Evolutionary conservation across 2,329 filamentous ascomycete species (phyloP).

Genomic region (Alternaria novae-zelandiae): DNA sequence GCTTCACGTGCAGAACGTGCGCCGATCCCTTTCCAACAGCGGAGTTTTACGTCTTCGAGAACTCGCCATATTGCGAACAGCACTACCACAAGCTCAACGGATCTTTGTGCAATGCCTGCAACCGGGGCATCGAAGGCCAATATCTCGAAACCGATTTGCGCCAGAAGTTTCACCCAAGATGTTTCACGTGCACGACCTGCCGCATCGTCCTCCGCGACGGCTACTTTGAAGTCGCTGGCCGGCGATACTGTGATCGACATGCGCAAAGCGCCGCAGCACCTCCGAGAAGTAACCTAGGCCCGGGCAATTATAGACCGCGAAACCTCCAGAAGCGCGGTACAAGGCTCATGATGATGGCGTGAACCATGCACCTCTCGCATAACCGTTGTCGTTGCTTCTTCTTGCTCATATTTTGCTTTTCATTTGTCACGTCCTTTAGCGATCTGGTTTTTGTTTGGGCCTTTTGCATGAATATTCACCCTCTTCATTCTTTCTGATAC

Average conservation of each 20-base stretch:
- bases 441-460: constrained; percentile 7
- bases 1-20: constrained; percentile 91
- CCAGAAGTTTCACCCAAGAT: constrained; percentile 84
- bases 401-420: constrained; percentile 1
- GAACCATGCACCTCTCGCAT: constrained; percentile 13
- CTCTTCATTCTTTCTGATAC: constrained; percentile 26
- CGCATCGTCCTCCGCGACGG: constrained; percentile 76
- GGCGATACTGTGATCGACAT: constrained; percentile 85
- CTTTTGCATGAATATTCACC: constrained; percentile 21
- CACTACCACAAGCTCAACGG: constrained; percentile 94
- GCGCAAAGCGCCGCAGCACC: constrained; percentile 65
- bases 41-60: constrained; percentile 89
- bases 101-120: constrained; percentile 81
- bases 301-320: constrained; percentile 42
- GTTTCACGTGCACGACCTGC: constrained; percentile 85
- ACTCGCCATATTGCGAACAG: constrained; percentile 86
- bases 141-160: constrained; percentile 83
- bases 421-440: constrained; percentile 14
- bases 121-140: constrained; percentile 87
- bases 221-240: constrained; percentile 87
- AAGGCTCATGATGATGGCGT: constrained; percentile 59
- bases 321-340: constrained; percentile 58
- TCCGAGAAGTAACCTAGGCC: constrained; percentile 48
- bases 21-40: constrained; percentile 79
- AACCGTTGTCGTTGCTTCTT: background rate